A percentile compares a stretch with the other conserved stretches of the same genome.
Evolutionary conservation across 192 early-diverging fungal genomes (phyloP).

Genomic region (Coemansia sp.): DNA sequence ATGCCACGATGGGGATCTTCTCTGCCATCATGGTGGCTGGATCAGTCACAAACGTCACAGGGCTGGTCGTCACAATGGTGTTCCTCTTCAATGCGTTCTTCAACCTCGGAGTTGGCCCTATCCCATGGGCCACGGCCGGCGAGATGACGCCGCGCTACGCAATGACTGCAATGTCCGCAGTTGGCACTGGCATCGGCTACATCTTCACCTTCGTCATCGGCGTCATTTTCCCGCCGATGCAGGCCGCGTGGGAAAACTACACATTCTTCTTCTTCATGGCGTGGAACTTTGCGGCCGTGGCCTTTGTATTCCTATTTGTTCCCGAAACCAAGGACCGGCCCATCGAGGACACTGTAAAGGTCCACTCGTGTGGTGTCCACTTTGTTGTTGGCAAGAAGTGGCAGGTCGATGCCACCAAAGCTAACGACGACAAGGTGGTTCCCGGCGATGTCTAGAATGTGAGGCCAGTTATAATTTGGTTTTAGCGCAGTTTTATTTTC

Average conservation of each 20-base stretch:
- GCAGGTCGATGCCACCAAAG: slow-evolving; percentile 35
- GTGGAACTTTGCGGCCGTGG: slow-evolving; percentile 63
- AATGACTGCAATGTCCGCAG: slow-evolving; percentile 66
- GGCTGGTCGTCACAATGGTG: slow-evolving; percentile 65
- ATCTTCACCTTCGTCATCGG: slow-evolving; percentile 64
- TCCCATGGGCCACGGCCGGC: slow-evolving; percentile 80
- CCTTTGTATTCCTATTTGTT: slow-evolving; percentile 73
- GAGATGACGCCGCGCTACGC: slow-evolving; percentile 80
- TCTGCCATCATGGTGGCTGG: slow-evolving; percentile 69
- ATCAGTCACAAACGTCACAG: slow-evolving; percentile 56
- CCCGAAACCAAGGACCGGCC: slow-evolving; percentile 84
- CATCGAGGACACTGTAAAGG: slow-evolving; percentile 64
- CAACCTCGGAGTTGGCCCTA: slow-evolving; percentile 78
- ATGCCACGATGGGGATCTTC: slow-evolving; percentile 64
- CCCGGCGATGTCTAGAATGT: neutral
- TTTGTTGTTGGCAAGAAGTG: slow-evolving; percentile 54
- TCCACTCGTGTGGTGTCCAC: slow-evolving; percentile 53
- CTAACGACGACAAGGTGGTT: slow-evolving; percentile 10
- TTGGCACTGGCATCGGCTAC: slow-evolving; percentile 80
- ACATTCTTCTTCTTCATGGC: slow-evolving; percentile 74
- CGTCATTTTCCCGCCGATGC: slow-evolving; percentile 64
- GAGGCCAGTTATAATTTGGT: too few relatives aligned
- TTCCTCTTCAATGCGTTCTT: slow-evolving; percentile 79
- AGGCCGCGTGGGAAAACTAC: slow-evolving; percentile 52
- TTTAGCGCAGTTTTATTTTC: too few relatives aligned